Conservation (phyloP, 306 rosid species). For the Ormosia emarginata region DNA sequence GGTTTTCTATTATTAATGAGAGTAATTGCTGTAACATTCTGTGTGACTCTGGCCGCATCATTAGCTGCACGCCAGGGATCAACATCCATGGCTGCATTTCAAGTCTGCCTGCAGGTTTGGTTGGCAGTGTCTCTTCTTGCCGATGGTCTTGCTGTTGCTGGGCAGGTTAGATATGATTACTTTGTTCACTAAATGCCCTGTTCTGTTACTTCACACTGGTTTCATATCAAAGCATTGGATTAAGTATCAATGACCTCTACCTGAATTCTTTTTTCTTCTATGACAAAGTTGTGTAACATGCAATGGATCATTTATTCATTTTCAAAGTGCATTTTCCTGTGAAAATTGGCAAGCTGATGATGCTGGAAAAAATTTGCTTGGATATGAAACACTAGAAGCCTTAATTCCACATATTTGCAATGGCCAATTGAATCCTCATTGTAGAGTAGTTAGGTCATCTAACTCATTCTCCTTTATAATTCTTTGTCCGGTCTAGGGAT, state of each 20-base stretch:
- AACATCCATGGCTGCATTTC: slow-evolving; percentile 95
- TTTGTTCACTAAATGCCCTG: neutral
- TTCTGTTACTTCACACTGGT: neutral
- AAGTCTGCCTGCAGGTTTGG: slow-evolving; percentile 95
- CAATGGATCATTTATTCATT: neutral
- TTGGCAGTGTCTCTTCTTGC: slow-evolving; percentile 90
- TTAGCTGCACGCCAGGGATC: slow-evolving; percentile 88
- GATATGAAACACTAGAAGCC: too few species aligned
- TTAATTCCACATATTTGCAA: neutral
- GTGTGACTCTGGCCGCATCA: slow-evolving; percentile 91
- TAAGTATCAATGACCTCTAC: neutral
- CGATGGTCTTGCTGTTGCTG: slow-evolving; percentile 96
- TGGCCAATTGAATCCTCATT: neutral
- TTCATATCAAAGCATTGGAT: neutral
- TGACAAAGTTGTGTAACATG: neutral
- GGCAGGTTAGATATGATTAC: slow-evolving; percentile 62
- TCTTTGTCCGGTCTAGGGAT: neutral
- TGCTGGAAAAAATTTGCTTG: neutral
- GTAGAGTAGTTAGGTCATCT: neutral
- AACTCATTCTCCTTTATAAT: neutral
- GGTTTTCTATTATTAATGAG: slow-evolving; percentile 87
- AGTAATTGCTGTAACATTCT: slow-evolving; percentile 89
- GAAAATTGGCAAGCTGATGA: neutral
- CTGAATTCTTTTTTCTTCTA: neutral
- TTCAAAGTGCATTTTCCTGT: neutral